Base-by-base conservation (phyloP, 2,329 filamentous ascomycete genomes). In the Dendryphion nanum region DNA sequence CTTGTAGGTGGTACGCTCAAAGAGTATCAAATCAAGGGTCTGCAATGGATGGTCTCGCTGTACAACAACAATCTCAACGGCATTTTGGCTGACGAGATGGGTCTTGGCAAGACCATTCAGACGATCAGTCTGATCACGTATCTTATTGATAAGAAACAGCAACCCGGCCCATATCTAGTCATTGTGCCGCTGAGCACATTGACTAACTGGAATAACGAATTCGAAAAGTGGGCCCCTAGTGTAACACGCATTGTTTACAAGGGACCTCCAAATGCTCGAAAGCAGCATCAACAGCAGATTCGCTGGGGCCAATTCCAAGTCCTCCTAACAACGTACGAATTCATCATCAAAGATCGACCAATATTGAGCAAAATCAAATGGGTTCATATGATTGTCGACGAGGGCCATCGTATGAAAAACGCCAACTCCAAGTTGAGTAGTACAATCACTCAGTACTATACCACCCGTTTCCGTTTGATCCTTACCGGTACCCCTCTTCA, bases 51-150 rank as follows among this genome's bases (percentile, higher is more conserved):
- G 93, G 84, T 98, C 44, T 98, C 93, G 12, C 78, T 98, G 12
- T 98, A 97, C 79, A 98, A 98, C 82, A 98, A 98, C 76, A 98
- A 96, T 69, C 80, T 98, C 50, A 98, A 98, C 66, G 93, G 93
- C 78, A 97, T 98, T 51, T 75, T 98, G 56, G 93, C 93, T 42
- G 93, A 98, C 59, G 93, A 98, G 71, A 98, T 98, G 93, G 93
- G 93, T 83, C 87, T 98, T 50, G 93, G 93, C 67, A 98, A 98
- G 74, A 98, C 93, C 0, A 98, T 98, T 55, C 93, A 98, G 69
- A 97, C 93, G 30, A 98, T 98, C 70, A 95, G 88, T 75, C 74
- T 98, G 70, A 86, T 98, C 58, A 96, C 91, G 3, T 94, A 98
- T 63, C 83, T 98, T 46, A 96, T 98, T 52, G 93, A 97, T 73